Percentiles rank a stretch among this genome's conserved stretches.
Conservation (phyloP, 768 basidiomycete species). For the Suillus americanus region DNA sequence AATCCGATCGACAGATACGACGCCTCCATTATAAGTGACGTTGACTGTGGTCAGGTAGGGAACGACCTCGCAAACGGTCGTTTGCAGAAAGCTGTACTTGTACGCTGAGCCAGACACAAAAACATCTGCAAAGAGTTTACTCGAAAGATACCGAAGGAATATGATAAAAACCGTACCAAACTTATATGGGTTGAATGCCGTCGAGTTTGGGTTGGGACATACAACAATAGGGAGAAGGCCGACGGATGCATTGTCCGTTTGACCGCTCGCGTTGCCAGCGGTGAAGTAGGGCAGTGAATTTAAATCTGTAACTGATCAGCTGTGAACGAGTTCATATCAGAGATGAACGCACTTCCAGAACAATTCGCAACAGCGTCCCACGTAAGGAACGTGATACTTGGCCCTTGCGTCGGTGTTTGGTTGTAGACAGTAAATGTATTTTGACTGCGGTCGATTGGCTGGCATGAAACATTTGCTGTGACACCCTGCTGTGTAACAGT, state of each 20-base stretch:
- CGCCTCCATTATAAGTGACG: slow-evolving; percentile 12
- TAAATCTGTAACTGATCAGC: neutral
- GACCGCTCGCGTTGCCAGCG: neutral
- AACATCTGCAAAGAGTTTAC: neutral
- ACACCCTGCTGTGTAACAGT: slow-evolving; percentile 18
- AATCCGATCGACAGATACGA: neutral
- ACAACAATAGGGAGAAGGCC: slow-evolving; percentile 9
- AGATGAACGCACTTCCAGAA: slow-evolving; percentile 2
- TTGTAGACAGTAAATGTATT: neutral
- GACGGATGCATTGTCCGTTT: neutral
- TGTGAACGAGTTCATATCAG: neutral
- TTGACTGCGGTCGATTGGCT: neutral
- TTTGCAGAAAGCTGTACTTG: slow-evolving; percentile 17
- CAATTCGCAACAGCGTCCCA: slow-evolving; percentile 4
- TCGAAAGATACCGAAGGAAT: slow-evolving; percentile 1
- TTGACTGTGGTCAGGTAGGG: slow-evolving; percentile 14
- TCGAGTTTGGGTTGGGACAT: neutral
- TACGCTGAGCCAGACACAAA: slow-evolving; percentile 3
- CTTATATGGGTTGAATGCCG: neutral
- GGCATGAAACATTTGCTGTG: slow-evolving; percentile 14
- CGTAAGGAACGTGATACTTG: neutral
- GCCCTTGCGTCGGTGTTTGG: neutral
- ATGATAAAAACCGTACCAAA: neutral
- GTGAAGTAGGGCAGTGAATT: neutral
- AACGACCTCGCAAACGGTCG: slow-evolving; percentile 9